Conservation (phyloP, 306 rosid species). For the Citrullus colocynthis region DNA sequence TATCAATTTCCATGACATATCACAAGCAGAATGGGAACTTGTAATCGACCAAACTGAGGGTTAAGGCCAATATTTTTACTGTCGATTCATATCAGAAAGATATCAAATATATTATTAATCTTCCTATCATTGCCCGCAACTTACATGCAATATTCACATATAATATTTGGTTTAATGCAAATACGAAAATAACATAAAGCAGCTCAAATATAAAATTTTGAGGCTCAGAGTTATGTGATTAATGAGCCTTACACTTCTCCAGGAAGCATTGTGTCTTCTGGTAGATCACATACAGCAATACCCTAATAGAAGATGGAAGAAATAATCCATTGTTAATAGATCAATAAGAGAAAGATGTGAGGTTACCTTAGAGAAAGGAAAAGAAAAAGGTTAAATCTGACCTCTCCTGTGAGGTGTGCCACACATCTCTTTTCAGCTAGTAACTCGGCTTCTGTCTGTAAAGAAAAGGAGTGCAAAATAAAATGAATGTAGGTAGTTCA, state of each 20-base stretch:
- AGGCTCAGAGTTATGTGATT: neutral
- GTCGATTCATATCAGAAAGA: neutral
- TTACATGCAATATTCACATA: constrained; percentile 1
- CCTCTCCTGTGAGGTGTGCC: constrained; percentile 97
- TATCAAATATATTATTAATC: neutral
- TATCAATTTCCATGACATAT: neutral
- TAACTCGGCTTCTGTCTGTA: constrained; percentile 90
- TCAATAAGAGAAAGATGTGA: neutral
- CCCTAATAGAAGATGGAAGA: constrained; percentile 30
- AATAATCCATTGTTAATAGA: neutral
- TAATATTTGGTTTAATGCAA: neutral
- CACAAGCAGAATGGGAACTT: neutral
- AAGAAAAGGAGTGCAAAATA: neutral
- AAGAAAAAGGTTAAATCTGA: constrained; percentile 9
- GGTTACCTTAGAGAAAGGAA: neutral
- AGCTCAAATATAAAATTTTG: constrained; percentile 4
- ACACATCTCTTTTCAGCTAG: constrained; percentile 92
- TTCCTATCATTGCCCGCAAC: neutral
- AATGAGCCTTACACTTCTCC: constrained; percentile 61
- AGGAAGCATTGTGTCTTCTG: constrained; percentile 95
- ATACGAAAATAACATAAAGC: neutral
- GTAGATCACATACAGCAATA: constrained; percentile 78
- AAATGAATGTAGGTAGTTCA: neutral
- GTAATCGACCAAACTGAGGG: neutral
- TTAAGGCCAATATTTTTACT: neutral